Conservation (phyloP, 2,329 filamentous ascomycete genomes). For the Fusarium chuoi region DNA sequence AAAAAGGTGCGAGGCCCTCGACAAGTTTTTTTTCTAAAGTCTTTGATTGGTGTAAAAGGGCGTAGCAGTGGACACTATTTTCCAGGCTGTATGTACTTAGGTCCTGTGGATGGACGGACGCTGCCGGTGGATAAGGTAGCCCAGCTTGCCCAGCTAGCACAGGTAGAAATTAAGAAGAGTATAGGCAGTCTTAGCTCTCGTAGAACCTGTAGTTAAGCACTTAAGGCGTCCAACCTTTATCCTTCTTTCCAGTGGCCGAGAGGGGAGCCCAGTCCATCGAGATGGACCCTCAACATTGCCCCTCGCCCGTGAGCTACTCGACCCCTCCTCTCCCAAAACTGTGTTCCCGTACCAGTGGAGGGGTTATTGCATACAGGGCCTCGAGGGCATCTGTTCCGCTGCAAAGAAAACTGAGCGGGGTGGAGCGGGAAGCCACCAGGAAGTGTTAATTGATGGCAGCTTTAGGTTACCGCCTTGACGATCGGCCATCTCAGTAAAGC, state of each 20-base stretch:
- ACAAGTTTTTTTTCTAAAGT: slow-evolving; percentile 53
- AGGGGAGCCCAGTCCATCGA: slow-evolving; percentile 4
- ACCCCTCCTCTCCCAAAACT: slow-evolving; percentile 17
- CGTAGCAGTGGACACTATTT: slow-evolving; percentile 40
- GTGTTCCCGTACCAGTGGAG: slow-evolving; percentile 9
- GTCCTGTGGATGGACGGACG: slow-evolving; percentile 35
- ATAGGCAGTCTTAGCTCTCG: slow-evolving; percentile 2
- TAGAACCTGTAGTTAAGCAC: background rate
- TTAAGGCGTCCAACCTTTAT: background rate
- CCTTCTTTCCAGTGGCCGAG: slow-evolving; percentile 2
- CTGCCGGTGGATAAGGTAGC: slow-evolving; percentile 28
- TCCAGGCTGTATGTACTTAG: slow-evolving; percentile 19
- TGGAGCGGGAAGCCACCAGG: slow-evolving; percentile 27
- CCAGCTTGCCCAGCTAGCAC: background rate
- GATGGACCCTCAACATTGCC: slow-evolving; percentile 21
- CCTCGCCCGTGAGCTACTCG: slow-evolving; percentile 12
- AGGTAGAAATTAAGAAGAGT: slow-evolving; percentile 17
- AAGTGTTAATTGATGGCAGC: slow-evolving; percentile 15
- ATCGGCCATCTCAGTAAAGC: slow-evolving; percentile 5
- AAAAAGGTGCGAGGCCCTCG: slow-evolving; percentile 49
- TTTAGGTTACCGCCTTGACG: slow-evolving; percentile 23
- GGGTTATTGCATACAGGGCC: slow-evolving; percentile 32
- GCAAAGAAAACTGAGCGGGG: slow-evolving; percentile 27
- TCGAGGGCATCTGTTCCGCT: slow-evolving; percentile 7
- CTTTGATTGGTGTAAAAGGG: slow-evolving; percentile 50